Evolutionary conservation across 1,284 basidiomycete genomes (phyloP), one percentile per base, ranked within the genome.

Genomic region (Sphaerobolus stellatus): DNA sequence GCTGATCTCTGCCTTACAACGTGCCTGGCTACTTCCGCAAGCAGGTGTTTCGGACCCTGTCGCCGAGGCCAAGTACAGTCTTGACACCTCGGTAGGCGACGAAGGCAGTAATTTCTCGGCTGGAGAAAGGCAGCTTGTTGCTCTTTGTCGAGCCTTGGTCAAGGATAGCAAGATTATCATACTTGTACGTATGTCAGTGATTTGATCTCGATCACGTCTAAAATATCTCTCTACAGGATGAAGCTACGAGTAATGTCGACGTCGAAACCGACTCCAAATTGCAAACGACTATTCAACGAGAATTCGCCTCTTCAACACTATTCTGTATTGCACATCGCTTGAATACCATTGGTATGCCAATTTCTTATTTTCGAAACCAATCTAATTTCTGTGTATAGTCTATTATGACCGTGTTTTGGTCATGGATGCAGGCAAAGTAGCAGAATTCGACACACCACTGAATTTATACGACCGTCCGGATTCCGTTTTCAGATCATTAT

Each of bases 221-320:
- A 46, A 33, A 24, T 18, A 18, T 53, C 4, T 48, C 22, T 52
- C 45, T 46, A 16, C 59, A 81, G 77, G 85, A 86, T 61, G 87
- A 92, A 67, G 89, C 90, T 0, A 92, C 90, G 1, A 89, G 88
- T n/a, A 89, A 79, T 47, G 88, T 93, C 18, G 92, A 94, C 60
- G 82, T 88, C 25, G 89, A 90, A 63, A 92, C 87, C 27, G 90
- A 92, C 66, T 79, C 86, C 2, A 86, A 86, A 68, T 74, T 92
- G 38, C 89, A 90, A 60, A 74, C 75, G 24, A 90, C 88, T 0
- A 90, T 93, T 56, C 81, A 84, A 61, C 77, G 78, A 28, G 86
- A 89, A 61, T 90, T 92, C 62, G 73, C 80, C 1, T 60, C 72
- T 1, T 79, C 78, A 20, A 86, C 83, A 0, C 71, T 91, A 58